phyloP scores from a whole-genome alignment of 805 yeast species.

The Limtongia smithiae region DNA sequence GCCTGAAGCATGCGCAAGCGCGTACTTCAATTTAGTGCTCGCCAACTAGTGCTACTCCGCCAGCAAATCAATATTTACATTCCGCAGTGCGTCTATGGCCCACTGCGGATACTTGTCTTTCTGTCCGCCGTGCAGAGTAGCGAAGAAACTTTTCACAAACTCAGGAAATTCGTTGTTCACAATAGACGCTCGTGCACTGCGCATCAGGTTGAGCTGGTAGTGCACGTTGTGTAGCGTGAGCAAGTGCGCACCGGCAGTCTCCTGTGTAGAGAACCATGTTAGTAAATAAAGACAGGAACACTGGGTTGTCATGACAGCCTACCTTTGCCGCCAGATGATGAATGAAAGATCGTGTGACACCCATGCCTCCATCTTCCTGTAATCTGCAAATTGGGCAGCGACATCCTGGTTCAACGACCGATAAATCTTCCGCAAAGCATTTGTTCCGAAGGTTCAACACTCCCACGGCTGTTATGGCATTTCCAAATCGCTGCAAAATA shows the following conservation, averaged over 20 bases:
- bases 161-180: slow-evolving; percentile 40
- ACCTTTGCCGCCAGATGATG: slow-evolving; percentile 39
- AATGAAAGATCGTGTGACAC: slow-evolving; percentile 41
- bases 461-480: slow-evolving; percentile 43
- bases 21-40: no score
- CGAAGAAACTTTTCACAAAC: slow-evolving; percentile 40
- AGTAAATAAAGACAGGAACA: neutral
- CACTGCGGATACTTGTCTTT: slow-evolving; percentile 39
- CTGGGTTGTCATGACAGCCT: neutral
- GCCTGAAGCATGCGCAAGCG: no score
- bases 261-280: slow-evolving; percentile 26
- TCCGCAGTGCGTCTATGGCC: slow-evolving; percentile 43
- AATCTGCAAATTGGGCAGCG: slow-evolving; percentile 42
- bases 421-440: slow-evolving; percentile 38
- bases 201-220: slow-evolving; percentile 45
- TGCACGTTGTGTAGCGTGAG: slow-evolving; percentile 44
- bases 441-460: slow-evolving; percentile 38
- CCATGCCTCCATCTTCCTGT: slow-evolving; percentile 37
- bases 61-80: slow-evolving; percentile 38
- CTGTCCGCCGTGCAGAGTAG: slow-evolving; percentile 37
- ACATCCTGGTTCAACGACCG: slow-evolving; percentile 43
- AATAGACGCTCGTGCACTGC: slow-evolving; percentile 41
- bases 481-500: slow-evolving; percentile 40
- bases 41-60: slow-evolving; percentile 13
- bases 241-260: slow-evolving; percentile 45